Base-by-base conservation (phyloP, 805 yeast genomes). In the Allodekkera sacchari region DNA sequence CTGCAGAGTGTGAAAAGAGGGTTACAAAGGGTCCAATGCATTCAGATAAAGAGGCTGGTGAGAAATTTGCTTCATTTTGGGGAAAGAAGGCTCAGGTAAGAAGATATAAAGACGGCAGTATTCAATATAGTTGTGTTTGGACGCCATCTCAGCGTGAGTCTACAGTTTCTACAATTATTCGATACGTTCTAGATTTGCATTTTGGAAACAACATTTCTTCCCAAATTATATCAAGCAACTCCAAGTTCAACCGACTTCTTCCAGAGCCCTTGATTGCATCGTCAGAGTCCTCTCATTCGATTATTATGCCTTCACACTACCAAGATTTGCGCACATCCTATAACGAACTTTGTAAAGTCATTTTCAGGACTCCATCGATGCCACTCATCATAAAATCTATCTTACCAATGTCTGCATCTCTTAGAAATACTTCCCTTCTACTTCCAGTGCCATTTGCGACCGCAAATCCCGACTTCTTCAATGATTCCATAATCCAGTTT, bases 81-180 rank as follows among this genome's bases (percentile, higher is more conserved):
- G 96, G 96, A 8, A 50, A 70, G 7, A 79, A 74, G 42, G 76
- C 94, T 0, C 83, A 92, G 10, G 64, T 92, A 34, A 75, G 99
- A 63, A 74, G 92, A 52, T 92, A 89, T 62, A 87, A 83, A 50
- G 95, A 92, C 57, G 96, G 96, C 23, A 66, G 80, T 4, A 87
- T 92, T 37, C 78, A 75, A 39, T 94, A 92, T 57, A 83, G 95
- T 53, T 94, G 92, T 34, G 80, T 87, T 19, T 92, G 97, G 97
- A 57, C 63, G 5, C 60, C 71, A 4, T 61, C 71, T 5, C 56
- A 71, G 14, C 59, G 64, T 15, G 77, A 73, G 34, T 80, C 92
- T 1, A 66, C 85, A 5, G 74, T 77, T 10, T 53, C 74, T 4
- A 64, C 79, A 17, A 83, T 89, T 31, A 59, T 80, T 15, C 68